These are phyloP conservation scores for Lablab purpureus DNA, from an alignment of 306 rosid genomes.

Conservation along the genomic window DNA sequence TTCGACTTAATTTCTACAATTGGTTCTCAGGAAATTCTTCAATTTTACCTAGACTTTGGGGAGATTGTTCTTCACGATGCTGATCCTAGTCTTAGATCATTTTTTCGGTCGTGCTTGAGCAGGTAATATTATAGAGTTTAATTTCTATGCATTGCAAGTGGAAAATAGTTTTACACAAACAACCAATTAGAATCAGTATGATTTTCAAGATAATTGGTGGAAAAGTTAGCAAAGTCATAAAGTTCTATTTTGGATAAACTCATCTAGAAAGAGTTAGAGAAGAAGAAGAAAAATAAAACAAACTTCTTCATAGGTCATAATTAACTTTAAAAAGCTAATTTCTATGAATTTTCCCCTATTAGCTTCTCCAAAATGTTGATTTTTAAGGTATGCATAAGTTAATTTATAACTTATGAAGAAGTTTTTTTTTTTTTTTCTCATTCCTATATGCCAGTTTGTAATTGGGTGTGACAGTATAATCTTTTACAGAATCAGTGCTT, in stretches of 20 bases:
- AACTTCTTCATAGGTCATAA: too few relatives aligned
- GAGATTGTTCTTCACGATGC: constrained; percentile 93
- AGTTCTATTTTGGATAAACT: too few relatives aligned
- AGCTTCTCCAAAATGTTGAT: too few relatives aligned
- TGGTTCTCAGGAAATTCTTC: constrained; percentile 78
- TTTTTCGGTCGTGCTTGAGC: constrained; percentile 92
- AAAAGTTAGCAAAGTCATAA: neutral
- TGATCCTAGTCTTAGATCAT: constrained; percentile 86
- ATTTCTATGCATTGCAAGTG: neutral
- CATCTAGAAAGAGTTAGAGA: too few relatives aligned
- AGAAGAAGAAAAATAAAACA: too few relatives aligned
- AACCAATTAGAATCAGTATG: neutral
- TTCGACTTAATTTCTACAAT: constrained; percentile 11
- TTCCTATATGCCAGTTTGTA: too few relatives aligned
- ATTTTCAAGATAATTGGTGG: neutral
- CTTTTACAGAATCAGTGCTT: neutral
- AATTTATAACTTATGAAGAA: too few relatives aligned
- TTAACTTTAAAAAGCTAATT: too few relatives aligned
- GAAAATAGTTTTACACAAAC: neutral
- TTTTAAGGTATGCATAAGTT: too few relatives aligned
- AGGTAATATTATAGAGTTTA: constrained; percentile 56
- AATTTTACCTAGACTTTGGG: constrained; percentile 92
- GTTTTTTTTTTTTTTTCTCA: too few relatives aligned
- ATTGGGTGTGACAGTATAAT: neutral
- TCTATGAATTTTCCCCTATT: too few relatives aligned